Conservation (phyloP, 192 early-diverging fungal genomes). For the Gigaspora rosea region DNA sequence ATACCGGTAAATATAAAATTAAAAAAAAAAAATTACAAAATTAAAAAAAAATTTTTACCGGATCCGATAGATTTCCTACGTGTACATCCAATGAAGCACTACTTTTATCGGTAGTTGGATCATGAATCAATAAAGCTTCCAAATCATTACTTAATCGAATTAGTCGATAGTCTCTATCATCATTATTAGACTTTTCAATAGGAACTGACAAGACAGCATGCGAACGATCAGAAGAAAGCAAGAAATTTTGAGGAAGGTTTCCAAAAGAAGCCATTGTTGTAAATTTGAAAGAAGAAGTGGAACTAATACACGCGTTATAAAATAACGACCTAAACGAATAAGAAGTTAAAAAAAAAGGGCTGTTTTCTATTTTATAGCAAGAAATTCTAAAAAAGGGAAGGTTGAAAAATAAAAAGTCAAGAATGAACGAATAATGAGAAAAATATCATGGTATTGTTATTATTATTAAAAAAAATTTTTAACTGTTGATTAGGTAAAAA, state of each 20-base stretch:
- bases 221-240: constrained; percentile 29
- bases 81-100: constrained; percentile 75
- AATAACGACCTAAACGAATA: too few relatives aligned
- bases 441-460: too few relatives aligned
- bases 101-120: constrained; percentile 55
- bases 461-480: too few relatives aligned
- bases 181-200: constrained; percentile 57
- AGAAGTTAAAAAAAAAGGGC: too few relatives aligned
- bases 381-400: too few relatives aligned
- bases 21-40: not conserved
- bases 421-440: too few relatives aligned
- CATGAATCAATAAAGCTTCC: constrained; percentile 59
- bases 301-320: too few relatives aligned
- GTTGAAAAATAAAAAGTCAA: too few relatives aligned
- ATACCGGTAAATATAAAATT: not conserved
- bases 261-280: not conserved
- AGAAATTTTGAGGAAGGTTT: constrained; percentile 26
- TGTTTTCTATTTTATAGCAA: too few relatives aligned
- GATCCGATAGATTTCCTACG: constrained; percentile 79
- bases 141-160: constrained; percentile 59
- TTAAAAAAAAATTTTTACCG: constrained; percentile 45
- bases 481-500: too few relatives aligned
- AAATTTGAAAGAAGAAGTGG: too few relatives aligned
- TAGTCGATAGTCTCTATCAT: constrained; percentile 60
- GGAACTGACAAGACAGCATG: constrained; percentile 34